Conservation (phyloP, 2,329 filamentous ascomycete species). For the Fusarium burgessii region DNA sequence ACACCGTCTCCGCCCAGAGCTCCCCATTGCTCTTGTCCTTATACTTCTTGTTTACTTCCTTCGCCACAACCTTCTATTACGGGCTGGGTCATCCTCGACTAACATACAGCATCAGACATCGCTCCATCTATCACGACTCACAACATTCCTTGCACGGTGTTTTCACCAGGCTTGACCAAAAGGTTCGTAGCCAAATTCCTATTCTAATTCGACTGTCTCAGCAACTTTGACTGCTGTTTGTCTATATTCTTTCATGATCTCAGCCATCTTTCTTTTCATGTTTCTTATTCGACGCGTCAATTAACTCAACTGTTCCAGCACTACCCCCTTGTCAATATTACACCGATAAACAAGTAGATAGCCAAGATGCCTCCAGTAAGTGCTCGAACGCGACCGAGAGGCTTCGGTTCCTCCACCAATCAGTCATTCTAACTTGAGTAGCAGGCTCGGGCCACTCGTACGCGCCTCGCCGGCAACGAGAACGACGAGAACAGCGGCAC, state of each 20-base stretch:
- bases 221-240: conserved; percentile 19
- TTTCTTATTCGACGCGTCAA: conserved; percentile 42
- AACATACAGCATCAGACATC: conserved; percentile 47
- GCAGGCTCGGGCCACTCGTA: conserved; percentile 76
- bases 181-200: conserved; percentile 52
- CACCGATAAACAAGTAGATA: conserved; percentile 42
- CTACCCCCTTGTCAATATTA: conserved; percentile 36
- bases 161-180: conserved; percentile 51
- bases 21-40: conserved; percentile 43
- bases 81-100: conserved; percentile 43
- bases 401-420: background rate
- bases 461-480: conserved; percentile 85
- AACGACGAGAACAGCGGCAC: conserved; percentile 90
- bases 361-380: conserved; percentile 55
- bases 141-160: conserved; percentile 55
- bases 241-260: conserved; percentile 13
- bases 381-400: conserved; percentile 31
- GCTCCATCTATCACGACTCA: conserved; percentile 46
- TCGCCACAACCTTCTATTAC: conserved; percentile 27
- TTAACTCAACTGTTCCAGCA: conserved; percentile 38
- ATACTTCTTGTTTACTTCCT: conserved; percentile 43
- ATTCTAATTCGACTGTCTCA: conserved; percentile 50
- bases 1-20: conserved; percentile 49
- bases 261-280: conserved; percentile 23
- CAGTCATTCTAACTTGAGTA: conserved; percentile 23